phyloP scores from a whole-genome alignment of 441 rosid species.

The Populus hybrid region DNA sequence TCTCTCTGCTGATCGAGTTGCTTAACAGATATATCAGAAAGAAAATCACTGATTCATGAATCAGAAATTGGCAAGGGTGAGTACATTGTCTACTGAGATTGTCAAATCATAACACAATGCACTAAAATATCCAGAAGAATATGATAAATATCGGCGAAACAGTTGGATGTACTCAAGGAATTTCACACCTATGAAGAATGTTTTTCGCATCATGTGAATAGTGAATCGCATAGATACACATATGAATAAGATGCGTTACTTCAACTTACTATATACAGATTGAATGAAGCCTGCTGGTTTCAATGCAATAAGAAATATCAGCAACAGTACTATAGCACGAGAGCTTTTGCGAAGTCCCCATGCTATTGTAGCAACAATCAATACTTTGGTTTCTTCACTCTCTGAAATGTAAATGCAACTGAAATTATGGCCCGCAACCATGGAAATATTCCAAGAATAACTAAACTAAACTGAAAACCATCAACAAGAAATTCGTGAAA shows the following conservation, averaged over 20 bases:
- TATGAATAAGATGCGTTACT: neutral
- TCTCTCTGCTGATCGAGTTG: slow-evolving; percentile 76
- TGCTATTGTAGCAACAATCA: slow-evolving; percentile 90
- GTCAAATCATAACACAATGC: neutral
- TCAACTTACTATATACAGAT: slow-evolving; percentile 80
- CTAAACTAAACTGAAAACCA: neutral
- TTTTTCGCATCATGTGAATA: neutral
- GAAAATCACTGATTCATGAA: slow-evolving; percentile 72
- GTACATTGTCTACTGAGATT: neutral
- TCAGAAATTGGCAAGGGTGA: slow-evolving; percentile 22
- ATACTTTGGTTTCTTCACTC: slow-evolving; percentile 75
- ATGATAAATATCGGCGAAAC: neutral
- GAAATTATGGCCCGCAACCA: neutral
- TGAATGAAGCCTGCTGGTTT: slow-evolving; percentile 96
- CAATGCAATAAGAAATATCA: slow-evolving; percentile 88
- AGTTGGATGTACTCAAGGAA: neutral
- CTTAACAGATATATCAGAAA: slow-evolving; percentile 86
- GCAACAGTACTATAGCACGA: slow-evolving; percentile 69
- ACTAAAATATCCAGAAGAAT: neutral
- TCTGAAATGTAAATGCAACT: slow-evolving; percentile 27
- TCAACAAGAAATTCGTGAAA: neutral
- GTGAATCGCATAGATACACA: neutral
- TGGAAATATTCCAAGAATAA: neutral
- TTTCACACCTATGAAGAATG: neutral
- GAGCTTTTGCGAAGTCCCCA: slow-evolving; percentile 97